Conservation (phyloP, 192 early-diverging fungal species). For the Gamsiella multidivaricata region DNA sequence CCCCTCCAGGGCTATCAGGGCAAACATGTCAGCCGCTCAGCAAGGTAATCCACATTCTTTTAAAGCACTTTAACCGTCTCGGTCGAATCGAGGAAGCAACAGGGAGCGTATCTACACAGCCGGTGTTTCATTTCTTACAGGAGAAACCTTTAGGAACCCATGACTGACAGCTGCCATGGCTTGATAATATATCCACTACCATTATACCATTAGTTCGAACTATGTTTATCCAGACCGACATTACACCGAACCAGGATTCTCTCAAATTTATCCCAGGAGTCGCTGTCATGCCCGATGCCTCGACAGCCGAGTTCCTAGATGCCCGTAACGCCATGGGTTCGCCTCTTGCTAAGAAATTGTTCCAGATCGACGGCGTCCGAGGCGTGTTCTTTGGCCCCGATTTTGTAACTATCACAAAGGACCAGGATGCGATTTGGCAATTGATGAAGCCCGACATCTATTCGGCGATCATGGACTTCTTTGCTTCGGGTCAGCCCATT, state of each 20-base stretch:
- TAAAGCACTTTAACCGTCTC: no score
- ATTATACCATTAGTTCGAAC: constrained; percentile 64
- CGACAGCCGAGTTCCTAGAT: constrained; percentile 87
- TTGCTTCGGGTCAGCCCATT: constrained; percentile 86
- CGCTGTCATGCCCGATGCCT: constrained; percentile 72
- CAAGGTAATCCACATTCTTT: constrained; percentile 21
- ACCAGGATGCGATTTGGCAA: constrained; percentile 91
- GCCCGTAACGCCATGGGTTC: constrained; percentile 80
- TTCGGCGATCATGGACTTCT: constrained; percentile 94
- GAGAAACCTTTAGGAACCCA: no score
- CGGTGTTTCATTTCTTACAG: neutral
- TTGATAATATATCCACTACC: no score
- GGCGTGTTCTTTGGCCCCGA: constrained; percentile 93
- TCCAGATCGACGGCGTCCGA: constrained; percentile 92
- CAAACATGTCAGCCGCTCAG: constrained; percentile 36
- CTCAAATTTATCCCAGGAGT: constrained; percentile 98
- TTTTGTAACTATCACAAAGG: constrained; percentile 96
- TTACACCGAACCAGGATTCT: constrained; percentile 94
- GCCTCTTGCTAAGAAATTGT: constrained; percentile 90
- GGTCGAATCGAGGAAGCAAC: neutral
- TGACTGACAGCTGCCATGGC: no score
- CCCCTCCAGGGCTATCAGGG: constrained; percentile 13
- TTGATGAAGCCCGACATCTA: constrained; percentile 98
- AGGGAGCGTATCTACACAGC: neutral
- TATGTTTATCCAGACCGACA: constrained; percentile 92